phyloP scores from a whole-genome alignment of 768 basidiomycete species.

The Cyclocybe aegerita region DNA sequence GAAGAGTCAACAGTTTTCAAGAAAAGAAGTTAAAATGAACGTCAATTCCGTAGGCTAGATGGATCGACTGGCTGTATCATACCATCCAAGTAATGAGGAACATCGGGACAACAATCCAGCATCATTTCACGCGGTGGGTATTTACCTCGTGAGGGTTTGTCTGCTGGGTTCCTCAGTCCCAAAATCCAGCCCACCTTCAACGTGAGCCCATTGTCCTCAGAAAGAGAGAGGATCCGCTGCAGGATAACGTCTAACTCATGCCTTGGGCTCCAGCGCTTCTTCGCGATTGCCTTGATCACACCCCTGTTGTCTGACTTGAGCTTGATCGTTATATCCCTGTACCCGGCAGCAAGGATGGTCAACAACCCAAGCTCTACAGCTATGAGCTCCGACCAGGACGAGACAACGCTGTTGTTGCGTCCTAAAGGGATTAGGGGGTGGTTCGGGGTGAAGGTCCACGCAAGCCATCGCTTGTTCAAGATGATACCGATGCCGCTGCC shows the following conservation, averaged over 20 bases:
- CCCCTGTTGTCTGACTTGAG: constrained; percentile 42
- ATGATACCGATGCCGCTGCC: constrained; percentile 42
- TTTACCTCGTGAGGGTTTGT: constrained; percentile 28
- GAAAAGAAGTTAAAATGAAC: too few relatives aligned
- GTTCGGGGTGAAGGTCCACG: constrained; percentile 32
- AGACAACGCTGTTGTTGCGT: constrained; percentile 23
- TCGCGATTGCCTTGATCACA: constrained; percentile 32
- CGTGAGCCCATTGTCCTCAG: constrained; percentile 17
- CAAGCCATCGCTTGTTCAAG: constrained; percentile 31
- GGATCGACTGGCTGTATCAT: too few relatives aligned
- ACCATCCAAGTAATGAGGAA: too few relatives aligned
- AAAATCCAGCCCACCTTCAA: constrained; percentile 27
- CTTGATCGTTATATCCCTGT: constrained; percentile 14
- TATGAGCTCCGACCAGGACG: constrained; percentile 45
- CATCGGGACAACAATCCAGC: too few relatives aligned
- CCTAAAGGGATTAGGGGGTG: constrained; percentile 23
- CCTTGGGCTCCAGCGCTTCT: constrained; percentile 17
- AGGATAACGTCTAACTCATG: constrained; percentile 28
- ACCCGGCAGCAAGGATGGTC: constrained; percentile 23
- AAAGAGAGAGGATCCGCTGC: constrained; percentile 22
- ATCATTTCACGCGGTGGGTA: constrained; percentile 14
- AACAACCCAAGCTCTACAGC: constrained; percentile 41
- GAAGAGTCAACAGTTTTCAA: too few relatives aligned
- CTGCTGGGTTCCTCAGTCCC: constrained; percentile 32
- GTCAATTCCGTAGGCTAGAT: too few relatives aligned